Percentiles rank a stretch among this genome's conserved stretches.
phyloP scores from a whole-genome alignment of 305 asterid species.

The Fraxinus greggii region DNA sequence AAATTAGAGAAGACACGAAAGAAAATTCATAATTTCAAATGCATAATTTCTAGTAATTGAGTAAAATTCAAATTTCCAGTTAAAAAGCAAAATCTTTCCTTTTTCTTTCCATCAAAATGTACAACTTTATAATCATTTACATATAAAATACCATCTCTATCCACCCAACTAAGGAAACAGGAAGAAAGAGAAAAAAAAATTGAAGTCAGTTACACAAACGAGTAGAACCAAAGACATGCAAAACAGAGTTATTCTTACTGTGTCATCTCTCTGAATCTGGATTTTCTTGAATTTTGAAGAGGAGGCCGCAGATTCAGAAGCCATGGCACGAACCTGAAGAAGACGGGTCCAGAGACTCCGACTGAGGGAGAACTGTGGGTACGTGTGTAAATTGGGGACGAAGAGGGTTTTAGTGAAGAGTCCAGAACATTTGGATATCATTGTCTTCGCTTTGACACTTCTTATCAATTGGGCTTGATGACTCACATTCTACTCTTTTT shows the following conservation, averaged over 20 bases:
- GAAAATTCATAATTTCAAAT: neutral
- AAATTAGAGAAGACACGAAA: neutral
- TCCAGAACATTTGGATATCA: slow-evolving; percentile 38
- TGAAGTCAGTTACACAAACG: neutral
- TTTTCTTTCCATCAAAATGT: neutral
- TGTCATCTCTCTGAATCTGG: slow-evolving; percentile 74
- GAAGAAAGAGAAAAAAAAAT: neutral
- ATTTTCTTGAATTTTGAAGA: slow-evolving; percentile 66
- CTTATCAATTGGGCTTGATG: neutral
- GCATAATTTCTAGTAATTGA: slow-evolving; percentile 10
- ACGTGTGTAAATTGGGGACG: slow-evolving; percentile 19
- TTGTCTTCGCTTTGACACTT: neutral
- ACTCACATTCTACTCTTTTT: neutral
- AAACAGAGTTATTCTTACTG: slow-evolving; percentile 37
- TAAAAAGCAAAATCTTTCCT: neutral
- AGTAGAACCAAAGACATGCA: neutral
- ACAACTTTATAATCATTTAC: neutral
- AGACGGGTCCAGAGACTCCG: slow-evolving; percentile 23
- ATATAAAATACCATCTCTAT: neutral
- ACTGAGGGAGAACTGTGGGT: slow-evolving; percentile 12
- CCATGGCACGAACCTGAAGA: slow-evolving; percentile 67
- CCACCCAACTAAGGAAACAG: neutral
- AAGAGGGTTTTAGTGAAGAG: slow-evolving; percentile 34
- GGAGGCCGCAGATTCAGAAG: slow-evolving; percentile 47
- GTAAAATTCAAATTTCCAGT: neutral